Conservation (phyloP, 768 basidiomycete genomes). For the Rhizopogon vesiculosus region DNA sequence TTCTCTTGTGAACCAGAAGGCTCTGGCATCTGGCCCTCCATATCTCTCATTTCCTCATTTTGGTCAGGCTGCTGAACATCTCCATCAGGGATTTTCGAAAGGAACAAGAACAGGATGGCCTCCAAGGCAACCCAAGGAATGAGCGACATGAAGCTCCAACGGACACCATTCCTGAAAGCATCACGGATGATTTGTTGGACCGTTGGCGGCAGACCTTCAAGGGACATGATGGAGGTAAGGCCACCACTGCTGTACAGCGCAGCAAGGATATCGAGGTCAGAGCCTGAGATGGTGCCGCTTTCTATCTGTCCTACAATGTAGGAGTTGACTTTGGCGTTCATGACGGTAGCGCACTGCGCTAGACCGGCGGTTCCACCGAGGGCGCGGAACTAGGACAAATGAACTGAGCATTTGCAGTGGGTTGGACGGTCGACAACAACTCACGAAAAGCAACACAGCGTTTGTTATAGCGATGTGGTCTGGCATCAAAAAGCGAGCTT, state of each 20-base stretch:
- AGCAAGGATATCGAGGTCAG: slow-evolving; percentile 23
- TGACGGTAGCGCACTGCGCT: slow-evolving; percentile 47
- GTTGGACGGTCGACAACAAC: slow-evolving; percentile 9
- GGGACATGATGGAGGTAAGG: slow-evolving; percentile 30
- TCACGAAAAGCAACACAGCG: slow-evolving; percentile 40
- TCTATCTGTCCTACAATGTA: slow-evolving; percentile 24
- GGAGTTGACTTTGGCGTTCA: slow-evolving; percentile 36
- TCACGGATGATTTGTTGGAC: slow-evolving; percentile 32
- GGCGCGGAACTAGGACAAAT: slow-evolving; percentile 32
- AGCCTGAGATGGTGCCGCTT: slow-evolving; percentile 23
- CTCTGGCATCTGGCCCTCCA: neutral
- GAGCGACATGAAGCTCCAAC: slow-evolving; percentile 42
- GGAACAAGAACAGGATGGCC: slow-evolving; percentile 30
- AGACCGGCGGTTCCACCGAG: slow-evolving; percentile 52
- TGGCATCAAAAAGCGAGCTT: slow-evolving; percentile 42
- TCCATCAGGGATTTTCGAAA: slow-evolving; percentile 32
- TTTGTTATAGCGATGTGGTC: slow-evolving; percentile 39
- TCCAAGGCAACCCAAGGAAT: slow-evolving; percentile 43
- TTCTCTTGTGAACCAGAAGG: neutral
- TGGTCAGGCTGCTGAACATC: slow-evolving; percentile 2
- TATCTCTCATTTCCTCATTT: neutral
- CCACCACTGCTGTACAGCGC: slow-evolving; percentile 19
- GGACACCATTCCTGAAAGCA: slow-evolving; percentile 37
- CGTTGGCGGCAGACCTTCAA: slow-evolving; percentile 30
- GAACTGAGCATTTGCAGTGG: neutral